Conservation (phyloP, 78 protist genomes). For the Dictyostelium capitatum region DNA sequence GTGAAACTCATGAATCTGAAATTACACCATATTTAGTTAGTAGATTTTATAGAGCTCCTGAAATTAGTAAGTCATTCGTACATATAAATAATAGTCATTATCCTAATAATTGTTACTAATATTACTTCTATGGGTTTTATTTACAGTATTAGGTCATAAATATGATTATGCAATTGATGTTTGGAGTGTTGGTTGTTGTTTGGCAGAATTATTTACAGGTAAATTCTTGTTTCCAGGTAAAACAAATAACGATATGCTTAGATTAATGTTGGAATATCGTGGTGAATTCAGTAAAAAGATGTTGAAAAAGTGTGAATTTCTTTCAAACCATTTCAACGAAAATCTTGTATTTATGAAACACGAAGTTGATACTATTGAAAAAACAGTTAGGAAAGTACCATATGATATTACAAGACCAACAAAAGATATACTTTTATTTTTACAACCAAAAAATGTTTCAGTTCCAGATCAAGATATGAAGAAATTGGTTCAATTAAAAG, state of each 20-base stretch:
- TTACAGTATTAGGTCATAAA: constrained; percentile 87
- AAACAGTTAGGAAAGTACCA: constrained; percentile 58
- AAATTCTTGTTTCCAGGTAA: constrained; percentile 93
- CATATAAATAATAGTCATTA: neutral
- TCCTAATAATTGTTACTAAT: neutral
- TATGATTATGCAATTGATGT: constrained; percentile 91
- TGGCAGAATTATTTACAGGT: constrained; percentile 96
- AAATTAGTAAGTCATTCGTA: constrained; percentile 82
- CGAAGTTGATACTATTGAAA: constrained; percentile 74
- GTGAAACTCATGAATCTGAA: constrained; percentile 79
- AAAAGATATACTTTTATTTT: constrained; percentile 37
- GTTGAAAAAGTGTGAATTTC: constrained; percentile 73
- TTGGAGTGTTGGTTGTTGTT: constrained; percentile 95
- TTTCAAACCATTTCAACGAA: constrained; percentile 85
- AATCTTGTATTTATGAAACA: constrained; percentile 70
- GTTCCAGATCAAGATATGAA: constrained; percentile 41
- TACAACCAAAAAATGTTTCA: constrained; percentile 7
- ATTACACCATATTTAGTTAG: constrained; percentile 92
- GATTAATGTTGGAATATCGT: constrained; percentile 80
- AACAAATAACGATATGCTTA: constrained; percentile 96
- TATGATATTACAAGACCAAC: constrained; percentile 42
- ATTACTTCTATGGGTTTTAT: neutral
- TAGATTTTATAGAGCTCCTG: constrained; percentile 97
- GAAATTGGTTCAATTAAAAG: constrained; percentile 72
- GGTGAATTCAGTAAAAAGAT: constrained; percentile 80